Base-by-base conservation (phyloP, 2,329 filamentous ascomycete species). In the Esteya vermicola region DNA sequence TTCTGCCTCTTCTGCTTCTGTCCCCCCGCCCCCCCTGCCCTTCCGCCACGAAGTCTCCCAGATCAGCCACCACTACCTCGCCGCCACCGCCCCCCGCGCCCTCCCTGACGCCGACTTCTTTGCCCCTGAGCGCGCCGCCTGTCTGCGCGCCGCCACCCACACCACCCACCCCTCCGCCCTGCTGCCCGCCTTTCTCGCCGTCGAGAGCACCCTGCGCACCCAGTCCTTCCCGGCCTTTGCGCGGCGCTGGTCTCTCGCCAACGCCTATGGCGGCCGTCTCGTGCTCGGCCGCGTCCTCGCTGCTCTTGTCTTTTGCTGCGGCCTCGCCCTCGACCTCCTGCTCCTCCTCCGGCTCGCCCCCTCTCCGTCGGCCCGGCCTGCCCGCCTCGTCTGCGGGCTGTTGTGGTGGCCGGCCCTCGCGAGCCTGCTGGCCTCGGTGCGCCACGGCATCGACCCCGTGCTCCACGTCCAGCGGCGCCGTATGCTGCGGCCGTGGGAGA, bases 111-210 rank as follows among this genome's bases (percentile, higher is more conserved):
- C 13, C 28, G 28, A 31, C 22, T 51, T 66, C 9, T 54, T 59
- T 1, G 47, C 53, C 12, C 45, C 52, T n/a, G 60, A 65, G 42
- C 58, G 60, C 20, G 50, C 52, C 5, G 50, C 54, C 10, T 61
- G 63, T 16, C 54, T 64, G 19, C 56, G 57, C 16, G 62, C 62
- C 1, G 50, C 59, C 0, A 52, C 59, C 36, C 54, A 59, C 26
- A 66, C 64, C 0, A 66, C 63, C 2, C 63, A 67, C 47, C 63
- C 64, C 1, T 63, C 62, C 1, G 60, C 61, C 1, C 55, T 66
- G 5, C 51, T 62, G 0, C 55, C 58, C 0, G 60, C 59, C 8
- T 59, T 61, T 33, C 47, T 58, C 12, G 51, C 56, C 6, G 53
- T 57, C 40, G 62, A 65, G 41, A 47, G 54, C 12, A 46, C 50